Conservation (phyloP, 1,284 basidiomycete species). For the Rhodofomes roseus region DNA sequence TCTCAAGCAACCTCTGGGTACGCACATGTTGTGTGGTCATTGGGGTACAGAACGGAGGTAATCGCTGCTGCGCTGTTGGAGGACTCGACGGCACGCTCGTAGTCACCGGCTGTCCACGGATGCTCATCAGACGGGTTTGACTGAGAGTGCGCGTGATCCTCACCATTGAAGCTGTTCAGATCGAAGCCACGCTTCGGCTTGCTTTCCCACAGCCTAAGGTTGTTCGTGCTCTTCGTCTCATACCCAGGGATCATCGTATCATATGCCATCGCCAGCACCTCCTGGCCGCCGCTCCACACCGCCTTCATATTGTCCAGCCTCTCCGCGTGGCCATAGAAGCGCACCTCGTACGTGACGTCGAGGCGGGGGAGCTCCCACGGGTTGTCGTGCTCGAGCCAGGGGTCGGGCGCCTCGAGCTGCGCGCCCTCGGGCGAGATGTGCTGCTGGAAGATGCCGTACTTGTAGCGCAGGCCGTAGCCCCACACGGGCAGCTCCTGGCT, state of each 20-base stretch:
- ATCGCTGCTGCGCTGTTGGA: conserved; percentile 89
- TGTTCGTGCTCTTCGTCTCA: conserved; percentile 74
- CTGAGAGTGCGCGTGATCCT: conserved; percentile 2
- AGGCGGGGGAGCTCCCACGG: conserved; percentile 87
- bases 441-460: conserved; percentile 95
- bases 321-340: conserved; percentile 85
- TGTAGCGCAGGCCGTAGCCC: conserved; percentile 88
- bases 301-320: conserved; percentile 61
- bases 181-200: conserved; percentile 92
- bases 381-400: conserved; percentile 87
- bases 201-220: conserved; percentile 78
- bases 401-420: conserved; percentile 89
- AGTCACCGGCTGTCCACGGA: conserved; percentile 68
- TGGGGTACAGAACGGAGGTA: conserved; percentile 86
- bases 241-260: conserved; percentile 91
- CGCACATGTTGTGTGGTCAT: conserved; percentile 72
- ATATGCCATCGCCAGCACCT: conserved; percentile 87
- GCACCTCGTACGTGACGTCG: conserved; percentile 77
- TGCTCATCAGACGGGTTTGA: not conserved
- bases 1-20: conserved; percentile 8
- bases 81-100: conserved; percentile 81
- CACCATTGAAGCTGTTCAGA: conserved; percentile 87
- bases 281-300: conserved; percentile 85
- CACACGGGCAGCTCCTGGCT: conserved; percentile 82
- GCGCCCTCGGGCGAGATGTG: conserved; percentile 78